phyloP scores from a whole-genome alignment of 129 eudicot genomes.

The Arctium lappa region DNA sequence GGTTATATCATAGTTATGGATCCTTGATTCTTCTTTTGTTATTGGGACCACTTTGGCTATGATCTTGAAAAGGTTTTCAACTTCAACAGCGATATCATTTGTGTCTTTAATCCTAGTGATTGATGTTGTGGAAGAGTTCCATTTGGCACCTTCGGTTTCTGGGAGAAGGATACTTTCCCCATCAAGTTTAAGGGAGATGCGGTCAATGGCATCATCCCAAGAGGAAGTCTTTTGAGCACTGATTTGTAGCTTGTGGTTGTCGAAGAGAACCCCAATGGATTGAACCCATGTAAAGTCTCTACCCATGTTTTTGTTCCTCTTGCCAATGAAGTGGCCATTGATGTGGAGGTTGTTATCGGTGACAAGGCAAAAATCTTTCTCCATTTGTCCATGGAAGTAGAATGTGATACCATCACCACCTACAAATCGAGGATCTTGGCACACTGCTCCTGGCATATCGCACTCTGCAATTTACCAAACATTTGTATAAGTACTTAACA shows the following conservation, averaged over 20 bases:
- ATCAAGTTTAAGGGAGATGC: constrained; percentile 37
- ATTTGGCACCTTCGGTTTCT: constrained; percentile 41
- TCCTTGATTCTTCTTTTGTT: constrained; percentile 53
- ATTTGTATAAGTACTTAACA: background rate
- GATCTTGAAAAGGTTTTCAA: constrained; percentile 50
- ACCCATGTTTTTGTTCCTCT: constrained; percentile 49
- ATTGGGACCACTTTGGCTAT: constrained; percentile 69
- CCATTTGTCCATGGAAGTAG: constrained; percentile 76
- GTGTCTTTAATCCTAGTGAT: constrained; percentile 42
- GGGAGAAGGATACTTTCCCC: constrained; percentile 32
- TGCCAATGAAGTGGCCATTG: constrained; percentile 70
- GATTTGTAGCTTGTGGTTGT: constrained; percentile 44
- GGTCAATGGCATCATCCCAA: constrained; percentile 64
- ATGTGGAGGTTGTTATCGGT: constrained; percentile 64
- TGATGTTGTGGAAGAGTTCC: constrained; percentile 36
- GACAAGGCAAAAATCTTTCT: constrained; percentile 67
- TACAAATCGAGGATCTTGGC: constrained; percentile 79
- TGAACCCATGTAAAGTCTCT: constrained; percentile 90
- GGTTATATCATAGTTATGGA: constrained; percentile 59
- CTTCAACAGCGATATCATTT: constrained; percentile 44
- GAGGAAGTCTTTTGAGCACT: constrained; percentile 51
- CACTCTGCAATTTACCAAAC: too few species aligned
- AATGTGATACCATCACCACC: constrained; percentile 83
- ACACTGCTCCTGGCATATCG: constrained; percentile 24
- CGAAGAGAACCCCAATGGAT: constrained; percentile 62